Percentiles rank a stretch among this genome's conserved stretches.
These are phyloP conservation scores for Trichoderma reesei DNA, from an alignment of 495 filamentous ascomycete species.

Conservation along the genomic window DNA sequence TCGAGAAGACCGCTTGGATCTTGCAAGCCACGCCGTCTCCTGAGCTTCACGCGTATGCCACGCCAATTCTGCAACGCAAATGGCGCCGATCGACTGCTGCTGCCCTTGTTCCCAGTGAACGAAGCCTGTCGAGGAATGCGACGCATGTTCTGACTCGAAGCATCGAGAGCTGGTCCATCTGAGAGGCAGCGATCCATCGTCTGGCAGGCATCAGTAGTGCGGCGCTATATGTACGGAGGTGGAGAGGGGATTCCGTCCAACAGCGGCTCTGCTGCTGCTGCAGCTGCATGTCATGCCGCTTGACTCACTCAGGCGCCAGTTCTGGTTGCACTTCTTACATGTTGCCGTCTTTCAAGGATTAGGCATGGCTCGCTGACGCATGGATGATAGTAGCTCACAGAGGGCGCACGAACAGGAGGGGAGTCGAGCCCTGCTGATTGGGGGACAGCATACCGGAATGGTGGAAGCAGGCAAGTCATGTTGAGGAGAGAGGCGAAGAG, in stretches of 20 bases:
- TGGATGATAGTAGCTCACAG: too few species aligned
- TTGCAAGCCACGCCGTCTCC: background rate
- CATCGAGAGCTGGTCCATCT: too few species aligned
- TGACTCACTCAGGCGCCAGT: background rate
- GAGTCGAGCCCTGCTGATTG: too few species aligned
- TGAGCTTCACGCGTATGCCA: background rate
- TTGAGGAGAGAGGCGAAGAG: too few species aligned
- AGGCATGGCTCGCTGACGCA: too few species aligned
- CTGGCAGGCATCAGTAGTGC: background rate
- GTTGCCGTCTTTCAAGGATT: background rate
- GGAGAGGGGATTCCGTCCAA: background rate
- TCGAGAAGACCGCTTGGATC: background rate
- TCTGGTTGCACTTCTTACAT: background rate
- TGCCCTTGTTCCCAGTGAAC: background rate
- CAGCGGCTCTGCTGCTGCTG: background rate
- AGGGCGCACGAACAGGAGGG: too few species aligned
- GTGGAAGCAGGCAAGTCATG: too few species aligned
- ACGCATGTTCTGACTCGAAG: background rate
- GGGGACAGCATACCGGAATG: too few species aligned
- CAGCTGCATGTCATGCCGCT: slow-evolving; percentile 2
- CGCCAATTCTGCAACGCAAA: background rate
- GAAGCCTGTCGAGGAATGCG: background rate
- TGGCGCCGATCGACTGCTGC: background rate
- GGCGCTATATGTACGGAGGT: background rate
- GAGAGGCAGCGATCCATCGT: background rate